These are phyloP conservation scores for Mortierella sp. DNA, from an alignment of 371 early-diverging fungal genomes.

Conservation along the genomic window DNA sequence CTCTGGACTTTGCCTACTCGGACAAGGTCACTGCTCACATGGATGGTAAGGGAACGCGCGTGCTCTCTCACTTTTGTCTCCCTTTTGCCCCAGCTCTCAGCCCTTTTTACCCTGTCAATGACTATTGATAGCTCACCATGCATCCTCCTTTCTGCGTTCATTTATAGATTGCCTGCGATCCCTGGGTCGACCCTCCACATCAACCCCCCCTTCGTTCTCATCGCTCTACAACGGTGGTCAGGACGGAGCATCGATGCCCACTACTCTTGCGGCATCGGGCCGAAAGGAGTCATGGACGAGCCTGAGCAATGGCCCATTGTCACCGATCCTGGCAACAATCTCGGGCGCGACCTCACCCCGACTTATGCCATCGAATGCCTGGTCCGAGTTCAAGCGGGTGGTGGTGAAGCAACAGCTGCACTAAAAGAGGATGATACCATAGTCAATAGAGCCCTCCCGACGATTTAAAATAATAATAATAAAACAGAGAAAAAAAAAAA, in stretches of 20 bases:
- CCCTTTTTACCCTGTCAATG: too few relatives aligned
- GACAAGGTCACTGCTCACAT: slow-evolving; percentile 41
- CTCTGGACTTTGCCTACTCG: slow-evolving; percentile 45
- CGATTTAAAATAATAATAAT: too few relatives aligned
- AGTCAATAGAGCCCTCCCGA: too few relatives aligned
- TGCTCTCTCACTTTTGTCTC: too few relatives aligned
- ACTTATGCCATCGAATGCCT: slow-evolving; percentile 44
- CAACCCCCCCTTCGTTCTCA: slow-evolving; percentile 37
- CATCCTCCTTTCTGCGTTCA: neutral
- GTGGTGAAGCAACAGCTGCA: slow-evolving; percentile 38
- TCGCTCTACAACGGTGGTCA: slow-evolving; percentile 22
- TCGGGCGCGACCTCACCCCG: slow-evolving; percentile 46
- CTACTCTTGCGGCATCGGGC: slow-evolving; percentile 17
- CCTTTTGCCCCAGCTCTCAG: too few relatives aligned
- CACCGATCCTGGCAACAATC: slow-evolving; percentile 40
- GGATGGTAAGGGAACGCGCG: slow-evolving; percentile 31
- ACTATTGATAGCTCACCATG: too few relatives aligned
- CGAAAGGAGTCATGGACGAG: slow-evolving; percentile 50
- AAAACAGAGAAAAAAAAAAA: too few relatives aligned
- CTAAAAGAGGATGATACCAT: neutral
- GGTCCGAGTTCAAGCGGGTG: slow-evolving; percentile 50
- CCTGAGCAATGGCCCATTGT: slow-evolving; percentile 38
- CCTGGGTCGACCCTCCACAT: slow-evolving; percentile 12
- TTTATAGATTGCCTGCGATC: slow-evolving; percentile 41
- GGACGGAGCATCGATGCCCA: neutral